Percentiles rank a stretch among this genome's conserved stretches.
These are phyloP conservation scores for Glonium stellatum DNA, from an alignment of 495 filamentous ascomycete species.

Conservation along the genomic window DNA sequence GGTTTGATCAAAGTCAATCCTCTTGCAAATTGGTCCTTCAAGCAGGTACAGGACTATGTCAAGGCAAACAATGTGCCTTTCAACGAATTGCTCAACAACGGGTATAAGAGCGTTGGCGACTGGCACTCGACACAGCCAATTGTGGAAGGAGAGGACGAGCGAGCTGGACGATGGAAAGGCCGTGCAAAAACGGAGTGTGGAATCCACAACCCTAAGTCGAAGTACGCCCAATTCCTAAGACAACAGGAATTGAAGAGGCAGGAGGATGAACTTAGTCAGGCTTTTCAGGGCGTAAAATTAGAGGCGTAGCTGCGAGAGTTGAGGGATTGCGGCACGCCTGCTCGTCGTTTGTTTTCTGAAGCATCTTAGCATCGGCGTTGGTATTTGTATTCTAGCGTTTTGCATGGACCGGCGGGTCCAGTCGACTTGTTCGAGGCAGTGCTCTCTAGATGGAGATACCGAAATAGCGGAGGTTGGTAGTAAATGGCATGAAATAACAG, in stretches of 20 bases:
- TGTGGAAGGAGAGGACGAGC: constrained; percentile 85
- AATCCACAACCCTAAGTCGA: constrained; percentile 92
- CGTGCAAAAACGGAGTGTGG: constrained; percentile 93
- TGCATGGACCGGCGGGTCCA: background rate
- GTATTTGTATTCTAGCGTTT: constrained; percentile 4
- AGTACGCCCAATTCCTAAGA: constrained; percentile 77
- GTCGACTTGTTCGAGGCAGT: background rate
- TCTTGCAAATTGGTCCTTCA: constrained; percentile 91
- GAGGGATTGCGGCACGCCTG: constrained; percentile 11
- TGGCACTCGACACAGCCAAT: constrained; percentile 94
- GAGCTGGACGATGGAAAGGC: constrained; percentile 96
- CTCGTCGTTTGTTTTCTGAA: background rate
- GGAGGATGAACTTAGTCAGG: constrained; percentile 48
- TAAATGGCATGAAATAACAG: too few relatives aligned
- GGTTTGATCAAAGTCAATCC: constrained; percentile 97
- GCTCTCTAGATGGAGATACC: background rate
- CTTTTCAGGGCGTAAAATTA: constrained; percentile 25
- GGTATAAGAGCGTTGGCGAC: constrained; percentile 96
- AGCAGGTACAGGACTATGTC: constrained; percentile 82
- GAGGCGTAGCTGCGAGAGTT: constrained; percentile 15
- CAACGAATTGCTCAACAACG: constrained; percentile 80
- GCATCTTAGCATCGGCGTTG: constrained; percentile 32
- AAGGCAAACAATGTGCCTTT: constrained; percentile 82
- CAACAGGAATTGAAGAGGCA: constrained; percentile 67
- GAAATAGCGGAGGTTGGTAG: background rate